Evolutionary conservation across 192 early-diverging fungal species (phyloP), one percentile per base, ranked within the genome.

Genomic region (Physocladia obscura): DNA sequence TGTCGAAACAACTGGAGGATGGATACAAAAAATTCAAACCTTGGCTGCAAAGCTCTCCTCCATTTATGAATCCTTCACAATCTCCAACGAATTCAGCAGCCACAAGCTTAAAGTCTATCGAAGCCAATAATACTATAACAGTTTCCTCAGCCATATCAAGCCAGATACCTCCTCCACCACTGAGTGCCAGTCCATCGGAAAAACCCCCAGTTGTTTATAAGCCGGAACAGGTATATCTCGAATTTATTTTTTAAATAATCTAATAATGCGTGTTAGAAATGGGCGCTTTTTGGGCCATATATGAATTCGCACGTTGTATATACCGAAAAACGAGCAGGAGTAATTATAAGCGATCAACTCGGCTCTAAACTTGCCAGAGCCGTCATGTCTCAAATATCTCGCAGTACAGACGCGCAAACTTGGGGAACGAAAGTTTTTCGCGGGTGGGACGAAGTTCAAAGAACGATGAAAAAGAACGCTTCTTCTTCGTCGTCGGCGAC

Each of bases 221-320:
- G 56, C 59, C 49, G 21, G 73, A 69, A n/a, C 57, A 51, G 40
- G 73, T 74, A 2, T 4, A 57, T 61, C 8, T 54, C n/a, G 8
- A 13, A 8, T n/a, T 44, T 44, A 44, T 13, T 44, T 31, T 26
- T 36, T 58, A 37, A 6, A 13, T 70, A 27, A 5, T 64, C 55
- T 8, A 11, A 17, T 5, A 44, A 27, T 44, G n/a, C 36, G 26
- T 13, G 22, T 17, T 61, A 87, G 74, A 84, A 85, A 69, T 93
- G 89, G 89, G 79, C 86, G n/a, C 77, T 93, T 35, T 78, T 91
- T 51, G 93, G 93, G 11, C 87, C 84, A 38, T 93, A 89, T 74
- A 83, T 93, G 40, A 87, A 86, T 27, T 89, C 91, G 70, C 91
- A 86, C 64, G 88, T 90, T 11, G 69, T 88, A 2, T 94, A 89